phyloP scores from a whole-genome alignment of 768 basidiomycete genomes.

The Tulasnella sp. region DNA sequence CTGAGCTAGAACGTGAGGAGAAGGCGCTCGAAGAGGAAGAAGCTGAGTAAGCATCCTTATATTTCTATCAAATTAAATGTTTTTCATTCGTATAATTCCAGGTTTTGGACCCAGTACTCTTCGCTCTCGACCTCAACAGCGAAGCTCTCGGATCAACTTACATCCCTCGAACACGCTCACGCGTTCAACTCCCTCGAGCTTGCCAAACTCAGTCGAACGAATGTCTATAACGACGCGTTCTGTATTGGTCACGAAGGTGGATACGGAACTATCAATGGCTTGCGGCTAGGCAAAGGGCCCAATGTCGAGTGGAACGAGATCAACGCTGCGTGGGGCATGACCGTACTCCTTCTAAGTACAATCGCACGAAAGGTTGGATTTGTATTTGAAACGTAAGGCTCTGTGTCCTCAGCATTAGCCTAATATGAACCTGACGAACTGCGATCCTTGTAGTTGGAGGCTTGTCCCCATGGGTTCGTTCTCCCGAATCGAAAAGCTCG shows the following conservation, averaged over 20 bases:
- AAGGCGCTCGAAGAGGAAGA: constrained; percentile 76
- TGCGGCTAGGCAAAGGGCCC: constrained; percentile 83
- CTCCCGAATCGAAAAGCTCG: constrained; percentile 75
- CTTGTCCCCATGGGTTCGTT: constrained; percentile 93
- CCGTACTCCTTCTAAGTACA: constrained; percentile 84
- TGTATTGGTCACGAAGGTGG: constrained; percentile 93
- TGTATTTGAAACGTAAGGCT: constrained; percentile 72
- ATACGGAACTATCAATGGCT: constrained; percentile 96
- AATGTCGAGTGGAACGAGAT: constrained; percentile 98
- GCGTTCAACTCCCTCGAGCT: constrained; percentile 30
- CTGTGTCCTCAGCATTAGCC: neutral
- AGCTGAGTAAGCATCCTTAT: constrained; percentile 56
- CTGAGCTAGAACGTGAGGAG: constrained; percentile 70
- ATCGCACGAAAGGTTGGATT: constrained; percentile 89
- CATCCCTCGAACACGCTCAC: constrained; percentile 24
- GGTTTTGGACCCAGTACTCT: constrained; percentile 29
- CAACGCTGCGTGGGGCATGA: constrained; percentile 98
- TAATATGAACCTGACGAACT: constrained; percentile 14
- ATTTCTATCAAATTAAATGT: neutral
- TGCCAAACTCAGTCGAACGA: constrained; percentile 75
- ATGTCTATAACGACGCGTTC: constrained; percentile 94
- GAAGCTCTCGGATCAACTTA: constrained; percentile 23
- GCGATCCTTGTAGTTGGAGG: constrained; percentile 58
- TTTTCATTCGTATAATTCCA: neutral
- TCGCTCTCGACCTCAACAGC: constrained; percentile 7